Evolutionary conservation across 2,329 filamentous ascomycete species (phyloP), one percentile per base, ranked within the genome.

Genomic region (Teratosphaeria viscida): DNA sequence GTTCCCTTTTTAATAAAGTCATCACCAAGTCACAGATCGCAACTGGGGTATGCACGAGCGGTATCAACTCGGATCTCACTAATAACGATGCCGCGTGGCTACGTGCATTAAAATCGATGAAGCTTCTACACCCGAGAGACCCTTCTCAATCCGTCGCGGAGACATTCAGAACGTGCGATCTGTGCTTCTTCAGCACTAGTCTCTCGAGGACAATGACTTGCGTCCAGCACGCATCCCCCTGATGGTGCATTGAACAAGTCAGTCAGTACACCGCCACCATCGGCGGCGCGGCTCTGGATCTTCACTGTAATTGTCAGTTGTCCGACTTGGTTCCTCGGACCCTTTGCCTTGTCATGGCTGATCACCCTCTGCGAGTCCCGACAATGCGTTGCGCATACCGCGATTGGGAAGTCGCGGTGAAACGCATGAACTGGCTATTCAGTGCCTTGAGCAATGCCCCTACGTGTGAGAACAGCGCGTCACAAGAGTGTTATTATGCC

Each of bases 151-250:
- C 29, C 29, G 29, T 32, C 29, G 29, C 58, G 58, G 58, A 52
- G 56, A 59, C 57, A 39, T 29, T 54, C 39, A 57, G 65, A 67
- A 68, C 65, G 37, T 57, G 62, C 57, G 66, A 63, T 64, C 65
- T 62, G 66, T 68, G 66, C 66, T 52, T 61, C 52, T 47, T 39
- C 59, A 26, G 53, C 60, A 43, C 58, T 63, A 64, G 57, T 32
- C 53, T 59, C 49, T 47, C 60, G 49, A 54, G 34, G 61, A 49
- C 16, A 49, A 68, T 68, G 65, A 66, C 67, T 68, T 68, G 66
- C 66, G 62, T 67, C 60, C 60, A 62, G 61, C 64, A 60, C 34
- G 52, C 57, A 65, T 64, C 64, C 63, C 64, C 63, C 59, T 64
- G 64, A 57, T 16, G 59, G 61, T 66, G 65, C 66, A 68, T 63